phyloP scores from a whole-genome alignment of 2,329 filamentous ascomycete species.

The Gnomoniopsis smithogilvyi region DNA sequence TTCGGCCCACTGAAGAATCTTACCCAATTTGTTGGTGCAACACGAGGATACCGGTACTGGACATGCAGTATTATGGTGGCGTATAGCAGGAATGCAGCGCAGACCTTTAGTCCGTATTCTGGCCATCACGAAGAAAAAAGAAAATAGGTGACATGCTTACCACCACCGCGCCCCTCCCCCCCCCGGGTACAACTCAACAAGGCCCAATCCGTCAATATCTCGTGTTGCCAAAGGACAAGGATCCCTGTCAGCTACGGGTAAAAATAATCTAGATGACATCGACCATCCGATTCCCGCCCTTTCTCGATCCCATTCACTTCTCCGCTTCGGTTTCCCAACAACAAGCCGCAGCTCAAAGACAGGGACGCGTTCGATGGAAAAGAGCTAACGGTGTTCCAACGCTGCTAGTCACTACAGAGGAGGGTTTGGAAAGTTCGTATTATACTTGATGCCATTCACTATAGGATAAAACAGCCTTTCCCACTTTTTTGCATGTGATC shows the following conservation, averaged over 20 bases:
- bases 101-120: background rate
- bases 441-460: background rate
- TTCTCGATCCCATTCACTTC: background rate
- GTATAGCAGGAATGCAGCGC: background rate
- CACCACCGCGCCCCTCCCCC: no score
- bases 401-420: no score
- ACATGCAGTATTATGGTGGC: background rate
- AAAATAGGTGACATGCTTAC: no score
- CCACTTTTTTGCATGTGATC: background rate
- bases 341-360: no score
- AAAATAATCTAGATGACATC: constrained; percentile 18
- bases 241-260: constrained; percentile 6
- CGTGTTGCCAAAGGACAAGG: constrained; percentile 14
- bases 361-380: no score
- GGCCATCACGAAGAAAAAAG: no score
- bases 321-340: background rate
- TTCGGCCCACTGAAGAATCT: no score
- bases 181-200: background rate
- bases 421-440: no score
- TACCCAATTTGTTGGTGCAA: background rate
- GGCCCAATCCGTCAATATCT: constrained; percentile 15
- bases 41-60: background rate
- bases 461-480: background rate
- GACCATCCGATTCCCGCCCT: constrained; percentile 2
- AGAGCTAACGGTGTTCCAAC: no score